phyloP scores from a whole-genome alignment of 169 alveolate species.

The Babesia sp. region DNA sequence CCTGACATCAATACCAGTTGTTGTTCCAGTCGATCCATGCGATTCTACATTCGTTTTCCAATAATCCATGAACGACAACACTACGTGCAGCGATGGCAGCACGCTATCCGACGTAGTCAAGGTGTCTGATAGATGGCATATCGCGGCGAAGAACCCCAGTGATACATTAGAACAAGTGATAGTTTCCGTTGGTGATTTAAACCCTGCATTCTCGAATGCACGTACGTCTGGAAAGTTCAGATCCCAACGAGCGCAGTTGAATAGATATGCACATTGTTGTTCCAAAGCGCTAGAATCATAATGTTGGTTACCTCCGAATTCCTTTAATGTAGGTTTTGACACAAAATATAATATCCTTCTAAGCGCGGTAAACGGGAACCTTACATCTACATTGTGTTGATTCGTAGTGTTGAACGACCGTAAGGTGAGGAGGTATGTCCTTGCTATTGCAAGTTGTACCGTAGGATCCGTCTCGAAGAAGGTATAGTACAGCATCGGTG shows the following conservation, averaged over 20 bases:
- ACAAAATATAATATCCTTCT: slow-evolving; percentile 24
- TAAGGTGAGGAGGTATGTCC: neutral
- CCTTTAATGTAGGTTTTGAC: slow-evolving; percentile 27
- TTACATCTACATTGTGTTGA: no score
- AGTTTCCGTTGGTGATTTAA: neutral
- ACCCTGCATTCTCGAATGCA: neutral
- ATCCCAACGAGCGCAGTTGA: slow-evolving; percentile 9
- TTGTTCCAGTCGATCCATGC: neutral
- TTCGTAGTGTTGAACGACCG: neutral
- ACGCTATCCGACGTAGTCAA: neutral
- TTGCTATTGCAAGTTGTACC: slow-evolving; percentile 8
- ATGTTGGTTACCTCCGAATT: slow-evolving; percentile 7
- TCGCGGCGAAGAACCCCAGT: slow-evolving; percentile 6
- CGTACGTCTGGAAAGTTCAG: neutral
- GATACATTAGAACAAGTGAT: slow-evolving; percentile 20
- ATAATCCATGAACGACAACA: slow-evolving; percentile 12
- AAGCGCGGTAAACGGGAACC: slow-evolving; percentile 4
- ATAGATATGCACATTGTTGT: slow-evolving; percentile 12
- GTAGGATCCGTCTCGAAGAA: neutral
- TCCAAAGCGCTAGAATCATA: slow-evolving; percentile 5
- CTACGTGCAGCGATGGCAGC: neutral
- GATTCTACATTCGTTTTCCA: neutral
- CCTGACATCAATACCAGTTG: neutral
- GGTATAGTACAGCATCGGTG: slow-evolving; percentile 3
- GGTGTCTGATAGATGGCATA: neutral